Evolutionary conservation across 257 asterid species (phyloP).

Genomic region (Echium plantagineum): DNA sequence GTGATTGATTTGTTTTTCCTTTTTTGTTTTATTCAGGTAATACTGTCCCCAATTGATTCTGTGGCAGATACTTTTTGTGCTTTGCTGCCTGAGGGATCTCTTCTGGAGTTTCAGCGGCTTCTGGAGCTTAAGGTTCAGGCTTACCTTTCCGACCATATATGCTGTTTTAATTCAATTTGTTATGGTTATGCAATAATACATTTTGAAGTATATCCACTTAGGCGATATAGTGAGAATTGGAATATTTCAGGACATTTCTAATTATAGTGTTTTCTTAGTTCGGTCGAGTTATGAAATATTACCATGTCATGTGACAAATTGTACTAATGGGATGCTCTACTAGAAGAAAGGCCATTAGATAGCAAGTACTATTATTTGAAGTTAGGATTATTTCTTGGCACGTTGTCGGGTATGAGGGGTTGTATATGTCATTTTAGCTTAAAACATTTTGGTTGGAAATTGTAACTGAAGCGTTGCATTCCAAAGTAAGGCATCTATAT

Average conservation of each 20-base stretch:
- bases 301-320: too few species aligned
- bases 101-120: slow-evolving; percentile 84
- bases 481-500: too few species aligned
- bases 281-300: too few species aligned
- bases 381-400: too few species aligned
- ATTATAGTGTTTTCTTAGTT: neutral
- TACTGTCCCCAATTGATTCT: slow-evolving; percentile 90
- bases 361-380: too few species aligned
- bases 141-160: slow-evolving; percentile 3
- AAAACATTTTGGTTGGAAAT: too few species aligned
- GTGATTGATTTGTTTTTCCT: slow-evolving; percentile 7
- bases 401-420: too few species aligned
- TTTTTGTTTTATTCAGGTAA: slow-evolving; percentile 41
- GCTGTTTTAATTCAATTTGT: slow-evolving; percentile 2
- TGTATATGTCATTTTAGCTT: too few species aligned
- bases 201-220: neutral
- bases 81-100: slow-evolving; percentile 91
- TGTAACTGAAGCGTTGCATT: too few species aligned
- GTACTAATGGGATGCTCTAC: too few species aligned
- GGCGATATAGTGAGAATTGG: neutral
- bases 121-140: slow-evolving; percentile 79
- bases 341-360: too few species aligned
- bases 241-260: neutral
- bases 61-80: slow-evolving; percentile 98
- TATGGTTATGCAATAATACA: neutral